These are phyloP conservation scores for Elongisporangium prolatum DNA, from an alignment of 352 stramenopile genomes.

Conservation along the genomic window DNA sequence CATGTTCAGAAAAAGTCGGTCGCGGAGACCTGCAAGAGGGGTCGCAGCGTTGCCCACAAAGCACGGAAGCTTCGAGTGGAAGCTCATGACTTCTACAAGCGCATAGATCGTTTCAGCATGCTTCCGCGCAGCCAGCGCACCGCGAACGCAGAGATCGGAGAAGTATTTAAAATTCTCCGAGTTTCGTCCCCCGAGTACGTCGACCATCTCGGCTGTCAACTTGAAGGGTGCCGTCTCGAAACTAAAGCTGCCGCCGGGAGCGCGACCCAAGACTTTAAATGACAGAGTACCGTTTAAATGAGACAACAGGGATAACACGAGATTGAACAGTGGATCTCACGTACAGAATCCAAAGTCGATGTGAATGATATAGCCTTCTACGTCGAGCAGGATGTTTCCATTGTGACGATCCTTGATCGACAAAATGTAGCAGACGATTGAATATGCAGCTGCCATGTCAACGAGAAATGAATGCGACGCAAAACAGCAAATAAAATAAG, in stretches of 20 bases:
- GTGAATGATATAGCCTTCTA: constrained; percentile 95
- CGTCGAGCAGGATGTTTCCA: constrained; percentile 99
- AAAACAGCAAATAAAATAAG: constrained; percentile 50
- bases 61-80: constrained; percentile 74
- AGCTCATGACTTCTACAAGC: constrained; percentile 94
- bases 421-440: constrained; percentile 97
- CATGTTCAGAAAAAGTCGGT: constrained; percentile 69
- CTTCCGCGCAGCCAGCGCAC: constrained; percentile 89
- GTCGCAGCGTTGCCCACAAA: constrained; percentile 38
- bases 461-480: constrained; percentile 32
- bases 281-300: constrained; percentile 1
- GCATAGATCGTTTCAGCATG: constrained; percentile 93
- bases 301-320: background rate
- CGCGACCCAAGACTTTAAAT: constrained; percentile 57
- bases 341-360: constrained; percentile 99
- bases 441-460: constrained; percentile 91
- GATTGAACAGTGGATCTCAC: constrained; percentile 8
- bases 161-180: constrained; percentile 93
- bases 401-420: constrained; percentile 99
- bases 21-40: constrained; percentile 39
- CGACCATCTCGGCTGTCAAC: constrained; percentile 94
- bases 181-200: constrained; percentile 90
- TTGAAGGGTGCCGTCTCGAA: constrained; percentile 98
- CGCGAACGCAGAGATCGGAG: constrained; percentile 91
- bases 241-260: constrained; percentile 89